These are phyloP conservation scores for Golubevia pallescens DNA, from an alignment of 1,284 basidiomycete genomes.

Conservation along the genomic window DNA sequence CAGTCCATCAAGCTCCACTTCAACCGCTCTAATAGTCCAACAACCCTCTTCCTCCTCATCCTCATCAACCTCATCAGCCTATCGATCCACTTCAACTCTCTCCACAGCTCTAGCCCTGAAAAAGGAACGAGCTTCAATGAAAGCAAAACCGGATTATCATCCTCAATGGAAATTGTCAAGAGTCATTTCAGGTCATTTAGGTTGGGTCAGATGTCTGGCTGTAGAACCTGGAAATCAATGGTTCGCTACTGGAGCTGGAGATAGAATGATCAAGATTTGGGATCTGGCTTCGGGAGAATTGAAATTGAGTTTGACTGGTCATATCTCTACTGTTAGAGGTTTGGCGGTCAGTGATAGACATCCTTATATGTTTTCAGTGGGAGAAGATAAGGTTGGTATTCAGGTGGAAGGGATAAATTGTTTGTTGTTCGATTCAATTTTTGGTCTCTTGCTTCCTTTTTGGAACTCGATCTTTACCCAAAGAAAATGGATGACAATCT, in stretches of 20 bases:
- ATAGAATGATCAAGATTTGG: conserved; percentile 99
- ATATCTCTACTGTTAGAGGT: conserved; percentile 95
- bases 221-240: conserved; percentile 98
- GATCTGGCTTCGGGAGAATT: conserved; percentile 93
- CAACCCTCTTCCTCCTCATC: conserved; percentile 1
- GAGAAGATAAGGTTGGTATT: conserved; percentile 97
- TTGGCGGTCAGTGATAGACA: conserved; percentile 89
- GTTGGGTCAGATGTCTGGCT: conserved; percentile 95
- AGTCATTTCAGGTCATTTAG: conserved; percentile 96
- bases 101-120: conserved; percentile 66
- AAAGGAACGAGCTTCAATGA: conserved; percentile 63
- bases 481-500: no score
- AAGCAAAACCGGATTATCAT: conserved; percentile 93
- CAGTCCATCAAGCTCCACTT: no score
- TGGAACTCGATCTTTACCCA: no score
- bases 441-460: no score
- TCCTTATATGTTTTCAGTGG: conserved; percentile 95
- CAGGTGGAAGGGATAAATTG: no score
- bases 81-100: conserved; percentile 49
- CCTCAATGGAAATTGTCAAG: conserved; percentile 91
- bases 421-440: no score
- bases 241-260: conserved; percentile 97
- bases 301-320: conserved; percentile 92
- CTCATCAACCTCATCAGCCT: conserved; percentile 8
- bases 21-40: no score